A percentile compares a stretch with the other conserved stretches of the same genome.
These are phyloP conservation scores for Phoenix roebelenii DNA, from an alignment of 176 grass and related monocot genomes.

Conservation along the genomic window DNA sequence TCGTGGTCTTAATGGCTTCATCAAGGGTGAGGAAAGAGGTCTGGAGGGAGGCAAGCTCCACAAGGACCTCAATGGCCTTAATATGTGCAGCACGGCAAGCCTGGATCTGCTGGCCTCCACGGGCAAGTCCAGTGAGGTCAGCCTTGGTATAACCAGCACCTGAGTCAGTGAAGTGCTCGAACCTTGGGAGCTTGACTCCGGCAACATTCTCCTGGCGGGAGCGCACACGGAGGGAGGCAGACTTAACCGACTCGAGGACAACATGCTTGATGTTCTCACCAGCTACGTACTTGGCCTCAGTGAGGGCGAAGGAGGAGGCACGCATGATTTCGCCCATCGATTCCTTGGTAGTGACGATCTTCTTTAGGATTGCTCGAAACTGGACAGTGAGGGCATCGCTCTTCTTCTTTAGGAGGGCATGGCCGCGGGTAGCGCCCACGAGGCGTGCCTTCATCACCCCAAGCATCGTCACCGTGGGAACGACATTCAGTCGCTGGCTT, in stretches of 20 bases:
- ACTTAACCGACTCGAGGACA: constrained; percentile 46
- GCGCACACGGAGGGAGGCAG: constrained; percentile 43
- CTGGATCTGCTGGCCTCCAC: constrained; percentile 62
- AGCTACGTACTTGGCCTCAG: constrained; percentile 59
- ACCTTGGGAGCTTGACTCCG: constrained; percentile 59
- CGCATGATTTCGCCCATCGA: constrained; percentile 73
- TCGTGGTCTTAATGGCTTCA: constrained; percentile 73
- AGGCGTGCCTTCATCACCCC: constrained; percentile 63
- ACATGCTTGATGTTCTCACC: constrained; percentile 42
- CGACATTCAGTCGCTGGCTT: constrained; percentile 56
- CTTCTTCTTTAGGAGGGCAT: constrained; percentile 91
- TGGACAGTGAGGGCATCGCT: constrained; percentile 64
- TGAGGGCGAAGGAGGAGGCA: constrained; percentile 53
- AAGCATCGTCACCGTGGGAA: constrained; percentile 71
- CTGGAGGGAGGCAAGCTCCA: constrained; percentile 81
- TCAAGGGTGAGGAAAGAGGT: constrained; percentile 82
- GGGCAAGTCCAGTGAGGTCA: constrained; percentile 53
- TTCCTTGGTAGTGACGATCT: constrained; percentile 64
- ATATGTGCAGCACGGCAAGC: constrained; percentile 46
- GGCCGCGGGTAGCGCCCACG: constrained; percentile 48
- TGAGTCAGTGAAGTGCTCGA: constrained; percentile 42
- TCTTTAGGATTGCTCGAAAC: constrained; percentile 62
- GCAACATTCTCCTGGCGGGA: constrained; percentile 67
- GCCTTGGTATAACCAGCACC: constrained; percentile 18
- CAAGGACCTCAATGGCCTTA: constrained; percentile 48